Evolutionary conservation across 441 rosid species (phyloP), one percentile per base, ranked within the genome.

Genomic region (Metrosideros polymorpha): DNA sequence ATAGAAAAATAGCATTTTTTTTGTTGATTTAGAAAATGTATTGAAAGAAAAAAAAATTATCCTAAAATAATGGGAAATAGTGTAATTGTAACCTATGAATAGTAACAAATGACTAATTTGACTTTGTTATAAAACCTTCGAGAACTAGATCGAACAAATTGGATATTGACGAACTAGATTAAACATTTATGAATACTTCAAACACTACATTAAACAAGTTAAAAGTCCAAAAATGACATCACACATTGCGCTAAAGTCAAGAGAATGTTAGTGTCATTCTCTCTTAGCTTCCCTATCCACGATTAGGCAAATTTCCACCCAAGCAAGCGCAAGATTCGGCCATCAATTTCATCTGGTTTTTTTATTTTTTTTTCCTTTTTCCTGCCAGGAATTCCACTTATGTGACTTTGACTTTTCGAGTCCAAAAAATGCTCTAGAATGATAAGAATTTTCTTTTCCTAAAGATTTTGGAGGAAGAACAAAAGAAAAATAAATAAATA

Each of bases 131-230:
- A 32, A 0, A 63, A 18, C 18, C 76, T 63, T 2, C 25, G 18
- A 63, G 13, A 32, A 63, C 32, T 63, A 32, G 25, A 63, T 32
- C 8, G 4, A 32, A 32, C 4, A 1, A 32, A 66, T 66, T 2
- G 2, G 35, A 66, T 19, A 0, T 66, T 19, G 12, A 19, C 27
- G 0, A 17, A 35, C 15, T 19, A 22, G 4, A 32, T 32, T 18
- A 18, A 2, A 32, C 17, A 59, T 63, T 30, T 5, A 63, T 8
- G 25, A 66, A 18, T 9, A 66, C 9, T 32, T 2, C 14, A 57
- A 57, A 0, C 4, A 13, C 9, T 4, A 0, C 1, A 14, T 6
- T 14, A 0, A 59, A 59, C 29, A 3, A 29, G 6, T 3, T 29
- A 59, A 27, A 27, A 56, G 0, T 56, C 27, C 4, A 18, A 63